A percentile compares a stretch with the other conserved stretches of the same genome.
These are phyloP conservation scores for Trametes punicea DNA, from an alignment of 768 basidiomycete species.

Conservation along the genomic window DNA sequence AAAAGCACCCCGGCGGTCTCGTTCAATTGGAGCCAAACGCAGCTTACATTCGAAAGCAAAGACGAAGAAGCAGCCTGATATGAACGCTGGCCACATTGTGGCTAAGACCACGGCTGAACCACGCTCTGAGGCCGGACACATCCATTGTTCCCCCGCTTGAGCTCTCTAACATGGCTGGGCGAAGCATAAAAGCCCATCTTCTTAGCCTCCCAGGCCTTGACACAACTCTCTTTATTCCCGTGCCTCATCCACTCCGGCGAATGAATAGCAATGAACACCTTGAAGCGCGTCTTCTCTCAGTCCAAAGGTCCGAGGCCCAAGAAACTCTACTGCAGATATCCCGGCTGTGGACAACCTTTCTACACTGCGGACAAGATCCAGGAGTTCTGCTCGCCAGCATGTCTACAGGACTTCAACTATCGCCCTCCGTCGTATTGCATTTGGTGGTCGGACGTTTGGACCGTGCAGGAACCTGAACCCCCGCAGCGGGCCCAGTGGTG, in stretches of 20 bases:
- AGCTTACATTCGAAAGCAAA: no score
- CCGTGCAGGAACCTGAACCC: no score
- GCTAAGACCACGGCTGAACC: no score
- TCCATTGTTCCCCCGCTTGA: no score
- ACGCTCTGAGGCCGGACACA: no score
- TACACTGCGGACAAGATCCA: not conserved
- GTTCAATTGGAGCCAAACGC: no score
- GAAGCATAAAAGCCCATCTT: not conserved
- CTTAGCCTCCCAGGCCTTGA: not conserved
- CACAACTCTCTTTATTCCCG: not conserved
- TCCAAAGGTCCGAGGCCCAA: not conserved
- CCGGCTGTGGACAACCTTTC: not conserved
- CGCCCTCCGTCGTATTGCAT: not conserved
- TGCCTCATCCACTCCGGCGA: not conserved
- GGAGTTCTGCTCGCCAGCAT: slow-evolving; percentile 3
- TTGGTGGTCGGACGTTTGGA: not conserved
- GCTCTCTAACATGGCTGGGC: not conserved
- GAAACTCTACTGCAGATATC: slow-evolving; percentile 3
- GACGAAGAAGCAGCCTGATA: no score
- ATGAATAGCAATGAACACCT: not conserved
- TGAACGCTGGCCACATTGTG: no score
- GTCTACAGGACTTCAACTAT: slow-evolving; percentile 9
- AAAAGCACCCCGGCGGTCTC: no score
- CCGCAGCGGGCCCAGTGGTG: no score
- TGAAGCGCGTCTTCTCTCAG: slow-evolving; percentile 6